phyloP scores from a whole-genome alignment of 495 filamentous ascomycete species.

The Hypomontagnella submonticulosa region DNA sequence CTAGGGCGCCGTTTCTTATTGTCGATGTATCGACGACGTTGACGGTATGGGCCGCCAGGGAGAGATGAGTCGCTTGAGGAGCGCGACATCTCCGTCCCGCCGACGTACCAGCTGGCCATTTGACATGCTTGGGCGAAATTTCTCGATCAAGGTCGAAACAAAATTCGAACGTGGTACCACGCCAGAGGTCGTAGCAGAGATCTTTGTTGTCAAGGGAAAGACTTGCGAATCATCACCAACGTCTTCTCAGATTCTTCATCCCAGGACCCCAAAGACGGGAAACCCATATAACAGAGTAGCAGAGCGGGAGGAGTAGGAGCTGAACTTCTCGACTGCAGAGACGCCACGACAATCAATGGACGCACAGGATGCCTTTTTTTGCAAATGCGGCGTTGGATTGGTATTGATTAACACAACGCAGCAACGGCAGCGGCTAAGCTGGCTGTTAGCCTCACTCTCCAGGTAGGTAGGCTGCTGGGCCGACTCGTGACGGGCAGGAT shows the following conservation, averaged over 20 bases:
- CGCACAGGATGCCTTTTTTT: constrained; percentile 35
- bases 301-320: constrained; percentile 12
- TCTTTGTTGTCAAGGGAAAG: constrained; percentile 35
- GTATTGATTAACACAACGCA: constrained; percentile 37
- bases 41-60: constrained; percentile 34
- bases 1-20: constrained; percentile 45
- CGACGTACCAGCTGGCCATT: constrained; percentile 50
- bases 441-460: constrained; percentile 44
- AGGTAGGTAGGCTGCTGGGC: constrained; percentile 28
- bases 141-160: constrained; percentile 25
- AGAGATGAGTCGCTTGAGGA: constrained; percentile 50
- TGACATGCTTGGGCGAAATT: constrained; percentile 42
- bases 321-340: constrained; percentile 36
- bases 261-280: constrained; percentile 13
- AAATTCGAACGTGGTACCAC: constrained; percentile 39
- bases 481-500: constrained; percentile 27
- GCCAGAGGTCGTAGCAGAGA: constrained; percentile 33
- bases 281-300: constrained; percentile 16
- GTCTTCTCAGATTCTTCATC: constrained; percentile 23
- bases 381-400: constrained; percentile 35
- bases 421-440: constrained; percentile 40
- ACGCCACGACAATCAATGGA: constrained; percentile 44
- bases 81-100: constrained; percentile 50
- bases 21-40: constrained; percentile 28
- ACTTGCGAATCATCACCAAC: constrained; percentile 40